These are phyloP conservation scores for Solanum boliviense DNA, from an alignment of 257 asterid genomes.

Conservation along the genomic window DNA sequence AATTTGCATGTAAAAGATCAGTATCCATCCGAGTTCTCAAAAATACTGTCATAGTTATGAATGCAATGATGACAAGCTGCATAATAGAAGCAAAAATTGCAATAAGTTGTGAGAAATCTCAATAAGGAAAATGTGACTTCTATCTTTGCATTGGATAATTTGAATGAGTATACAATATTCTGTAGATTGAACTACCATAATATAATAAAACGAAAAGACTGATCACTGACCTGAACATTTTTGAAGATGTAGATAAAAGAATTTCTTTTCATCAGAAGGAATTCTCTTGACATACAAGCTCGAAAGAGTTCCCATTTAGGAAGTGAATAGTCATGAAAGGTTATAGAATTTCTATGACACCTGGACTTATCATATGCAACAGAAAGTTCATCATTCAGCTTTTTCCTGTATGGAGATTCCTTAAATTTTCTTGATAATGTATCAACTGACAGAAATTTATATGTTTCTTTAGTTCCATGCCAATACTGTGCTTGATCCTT, in stretches of 20 bases:
- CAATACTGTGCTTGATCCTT: constrained; percentile 53
- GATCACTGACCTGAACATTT: constrained; percentile 30
- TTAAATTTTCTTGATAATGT: constrained; percentile 23
- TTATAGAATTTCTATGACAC: constrained; percentile 26
- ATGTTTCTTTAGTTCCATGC: constrained; percentile 16
- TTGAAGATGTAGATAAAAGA: constrained; percentile 38
- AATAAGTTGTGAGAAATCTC: background rate
- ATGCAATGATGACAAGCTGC: constrained; percentile 40
- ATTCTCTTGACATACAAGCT: constrained; percentile 44
- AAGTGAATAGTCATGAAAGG: constrained; percentile 27
- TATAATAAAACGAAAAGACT: background rate
- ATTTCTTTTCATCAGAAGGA: constrained; percentile 41
- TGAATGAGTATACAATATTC: background rate
- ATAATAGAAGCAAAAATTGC: background rate
- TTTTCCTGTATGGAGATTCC: constrained; percentile 22
- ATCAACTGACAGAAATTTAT: constrained; percentile 28
- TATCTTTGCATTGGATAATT: background rate
- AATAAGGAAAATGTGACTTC: background rate
- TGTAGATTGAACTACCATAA: background rate
- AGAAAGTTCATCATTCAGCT: constrained; percentile 23
- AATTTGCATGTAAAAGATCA: constrained; percentile 33
- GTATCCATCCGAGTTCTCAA: constrained; percentile 37
- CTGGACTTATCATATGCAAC: constrained; percentile 27
- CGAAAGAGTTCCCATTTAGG: constrained; percentile 33
- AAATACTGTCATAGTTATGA: constrained; percentile 39